Evolutionary conservation across 2,329 filamentous ascomycete genomes (phyloP).

Genomic region (Arthrobotrys sinensis): DNA sequence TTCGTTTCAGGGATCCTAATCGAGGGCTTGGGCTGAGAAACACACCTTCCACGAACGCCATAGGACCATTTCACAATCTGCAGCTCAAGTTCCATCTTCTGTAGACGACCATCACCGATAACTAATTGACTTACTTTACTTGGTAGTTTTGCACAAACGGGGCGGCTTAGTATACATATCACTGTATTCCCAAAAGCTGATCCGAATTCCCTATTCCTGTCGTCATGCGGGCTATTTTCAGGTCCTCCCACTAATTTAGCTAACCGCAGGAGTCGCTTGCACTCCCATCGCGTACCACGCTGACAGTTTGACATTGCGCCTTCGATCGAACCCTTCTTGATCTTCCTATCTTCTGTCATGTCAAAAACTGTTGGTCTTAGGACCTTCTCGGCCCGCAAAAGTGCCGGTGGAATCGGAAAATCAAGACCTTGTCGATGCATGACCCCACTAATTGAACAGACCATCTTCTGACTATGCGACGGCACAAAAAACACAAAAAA

Average conservation of each 20-base stretch:
- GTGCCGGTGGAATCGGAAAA: constrained; percentile 47
- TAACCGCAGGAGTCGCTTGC: constrained; percentile 11
- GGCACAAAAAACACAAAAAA: constrained; percentile 4
- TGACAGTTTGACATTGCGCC: constrained; percentile 44
- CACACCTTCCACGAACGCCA: constrained; percentile 33
- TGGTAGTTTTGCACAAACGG: neutral
- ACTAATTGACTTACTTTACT: neutral
- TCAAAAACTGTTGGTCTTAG: constrained; percentile 12
- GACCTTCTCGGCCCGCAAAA: constrained; percentile 44
- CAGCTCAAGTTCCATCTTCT: constrained; percentile 18
- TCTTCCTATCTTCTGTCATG: neutral
- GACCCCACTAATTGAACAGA: constrained; percentile 35
- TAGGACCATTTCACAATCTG: constrained; percentile 29
- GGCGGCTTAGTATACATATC: constrained; percentile 6
- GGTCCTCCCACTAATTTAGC: neutral
- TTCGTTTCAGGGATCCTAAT: constrained; percentile 58
- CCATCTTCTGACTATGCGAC: constrained; percentile 33
- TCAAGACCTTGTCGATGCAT: constrained; percentile 50
- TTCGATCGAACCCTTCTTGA: constrained; percentile 6
- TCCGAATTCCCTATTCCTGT: constrained; percentile 12
- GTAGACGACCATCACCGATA: constrained; percentile 7
- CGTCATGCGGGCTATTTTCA: constrained; percentile 34
- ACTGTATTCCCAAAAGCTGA: neutral
- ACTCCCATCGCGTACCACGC: constrained; percentile 19
- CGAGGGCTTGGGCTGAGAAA: constrained; percentile 49